These are phyloP conservation scores for Celoporthe dispersa DNA, from an alignment of 2,329 filamentous ascomycete species.

Conservation along the genomic window DNA sequence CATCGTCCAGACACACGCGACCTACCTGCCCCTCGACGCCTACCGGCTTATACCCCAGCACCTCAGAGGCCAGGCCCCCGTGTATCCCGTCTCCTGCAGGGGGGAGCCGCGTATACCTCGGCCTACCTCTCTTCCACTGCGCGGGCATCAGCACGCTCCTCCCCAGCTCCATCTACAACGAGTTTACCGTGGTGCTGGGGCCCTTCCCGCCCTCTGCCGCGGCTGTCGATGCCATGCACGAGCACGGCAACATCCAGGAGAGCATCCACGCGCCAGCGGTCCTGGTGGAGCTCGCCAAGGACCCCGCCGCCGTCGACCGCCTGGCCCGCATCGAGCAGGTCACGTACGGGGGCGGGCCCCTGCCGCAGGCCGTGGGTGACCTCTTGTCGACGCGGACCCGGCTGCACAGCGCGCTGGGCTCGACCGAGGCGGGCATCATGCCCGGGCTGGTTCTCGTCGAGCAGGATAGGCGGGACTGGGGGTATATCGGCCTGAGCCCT, in stretches of 20 bases:
- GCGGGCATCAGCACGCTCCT: background rate
- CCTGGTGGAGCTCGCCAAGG: background rate
- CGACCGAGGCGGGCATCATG: background rate
- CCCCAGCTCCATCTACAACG: background rate
- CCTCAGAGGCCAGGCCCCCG: no score
- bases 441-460: background rate
- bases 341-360: background rate
- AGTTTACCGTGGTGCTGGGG: background rate
- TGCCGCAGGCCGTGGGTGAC: background rate
- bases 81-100: background rate
- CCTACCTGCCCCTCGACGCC: background rate
- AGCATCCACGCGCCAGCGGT: background rate
- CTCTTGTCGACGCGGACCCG: background rate
- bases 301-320: background rate
- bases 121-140: background rate
- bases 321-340: background rate
- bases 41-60: background rate
- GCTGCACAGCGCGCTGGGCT: background rate
- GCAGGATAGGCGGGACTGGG: background rate
- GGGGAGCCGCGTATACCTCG: background rate
- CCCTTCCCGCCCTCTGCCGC: background rate
- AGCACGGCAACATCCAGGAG: background rate
- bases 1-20: background rate
- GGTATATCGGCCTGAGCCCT: conserved; percentile 35
- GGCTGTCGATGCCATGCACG: background rate